Conservation (phyloP, 805 yeast genomes). For the Saccharomycopsis amapae region DNA sequence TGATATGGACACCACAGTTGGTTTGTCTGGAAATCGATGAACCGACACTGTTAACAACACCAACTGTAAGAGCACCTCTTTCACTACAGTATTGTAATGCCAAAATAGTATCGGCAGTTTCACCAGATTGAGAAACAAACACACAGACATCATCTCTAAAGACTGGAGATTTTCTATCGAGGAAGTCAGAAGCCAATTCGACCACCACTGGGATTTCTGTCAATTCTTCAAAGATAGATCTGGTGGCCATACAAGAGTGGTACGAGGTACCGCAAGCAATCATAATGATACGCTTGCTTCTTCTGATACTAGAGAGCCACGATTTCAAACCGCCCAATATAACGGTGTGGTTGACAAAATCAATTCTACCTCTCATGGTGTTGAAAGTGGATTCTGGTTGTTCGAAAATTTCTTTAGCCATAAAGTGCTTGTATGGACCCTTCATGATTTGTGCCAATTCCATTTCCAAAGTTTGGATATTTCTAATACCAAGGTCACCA, state of each 20-base stretch:
- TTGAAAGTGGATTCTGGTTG: constrained; percentile 98
- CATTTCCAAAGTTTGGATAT: constrained; percentile 93
- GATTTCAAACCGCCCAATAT: constrained; percentile 86
- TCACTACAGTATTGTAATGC: constrained; percentile 94
- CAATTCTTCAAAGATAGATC: constrained; percentile 93
- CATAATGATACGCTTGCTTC: constrained; percentile 94
- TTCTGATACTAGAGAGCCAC: constrained; percentile 79
- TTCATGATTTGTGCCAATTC: constrained; percentile 97
- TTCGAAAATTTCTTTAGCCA: constrained; percentile 98
- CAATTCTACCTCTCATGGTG: constrained; percentile 99
- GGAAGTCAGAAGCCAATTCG: constrained; percentile 89
- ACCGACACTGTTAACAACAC: constrained; percentile 96
- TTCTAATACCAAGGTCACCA: constrained; percentile 88
- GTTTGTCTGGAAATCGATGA: constrained; percentile 95
- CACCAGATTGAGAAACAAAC: constrained; percentile 98
- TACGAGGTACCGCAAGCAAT: constrained; percentile 99
- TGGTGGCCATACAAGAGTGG: constrained; percentile 95
- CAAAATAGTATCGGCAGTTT: constrained; percentile 94
- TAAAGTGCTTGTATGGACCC: constrained; percentile 92
- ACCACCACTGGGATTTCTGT: constrained; percentile 92
- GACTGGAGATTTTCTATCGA: constrained; percentile 93
- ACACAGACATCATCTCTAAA: constrained; percentile 97
- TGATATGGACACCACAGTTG: constrained; percentile 98
- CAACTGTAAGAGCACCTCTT: constrained; percentile 95
- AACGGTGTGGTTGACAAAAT: constrained; percentile 70